Evolutionary conservation across 441 rosid genomes (phyloP), one percentile per base, ranked within the genome.

Genomic region (Erysimum cheiri): DNA sequence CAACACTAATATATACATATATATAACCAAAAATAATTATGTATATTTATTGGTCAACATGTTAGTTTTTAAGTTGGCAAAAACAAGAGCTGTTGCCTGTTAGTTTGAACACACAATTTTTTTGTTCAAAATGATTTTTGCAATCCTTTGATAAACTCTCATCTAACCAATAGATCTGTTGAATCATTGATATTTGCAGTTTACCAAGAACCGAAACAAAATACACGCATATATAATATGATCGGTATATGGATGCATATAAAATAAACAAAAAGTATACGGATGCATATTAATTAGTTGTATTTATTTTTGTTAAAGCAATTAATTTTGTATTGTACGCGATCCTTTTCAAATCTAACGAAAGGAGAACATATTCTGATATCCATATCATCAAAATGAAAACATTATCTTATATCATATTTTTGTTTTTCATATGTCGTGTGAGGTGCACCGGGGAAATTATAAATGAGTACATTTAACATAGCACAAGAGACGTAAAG

Each of bases 401-500:
- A 47, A 55, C 41, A 69, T 37, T 63, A 75, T 69, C 46, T 69
- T 44, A 54, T 47, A 31, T 31, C 47, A 26, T 31, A 8, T 49
- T 24, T 73, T 60, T 41, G 37, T 48, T 58, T 73, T 58, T 22
- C 72, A 50, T 58, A 41, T 59, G 67, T 65, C 61, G 64, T 62
- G 66, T 54, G 73, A 41, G 48, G 26, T 60, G 52, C 63, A 60
- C 50, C 64, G 64, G 5, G 3, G 0, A 68, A 60, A 62, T 15
- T 44, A 29, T 58, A 61, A 64, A 61, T 48, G 22, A 58, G 78
- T 83, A 63, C 82, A 79, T 83, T 80, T 47, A 85, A 77, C 84
- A 74, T 82, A 71, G 60, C 83, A 66, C 54, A 81, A 64, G 66
- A 71, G 81, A 80, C 82, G 74, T 14, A 68, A 60, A 78, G 64